Evolutionary conservation across 768 basidiomycete species (phyloP).

Genomic region (Guyanaporus albipodus): DNA sequence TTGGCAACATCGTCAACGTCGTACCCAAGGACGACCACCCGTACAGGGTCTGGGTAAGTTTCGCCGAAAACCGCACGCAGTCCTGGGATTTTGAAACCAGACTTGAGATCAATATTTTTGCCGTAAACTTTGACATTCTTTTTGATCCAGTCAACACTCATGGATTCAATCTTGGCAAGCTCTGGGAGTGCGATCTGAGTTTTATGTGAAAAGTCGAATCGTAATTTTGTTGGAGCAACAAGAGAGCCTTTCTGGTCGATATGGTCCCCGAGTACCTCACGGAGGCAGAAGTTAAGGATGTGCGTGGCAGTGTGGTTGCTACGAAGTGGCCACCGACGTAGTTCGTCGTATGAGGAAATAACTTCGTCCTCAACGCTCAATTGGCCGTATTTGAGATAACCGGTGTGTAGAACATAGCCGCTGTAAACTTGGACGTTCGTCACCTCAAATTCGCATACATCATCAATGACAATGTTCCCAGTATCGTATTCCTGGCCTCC

Average conservation of each 20-base stretch:
- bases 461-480: constrained; percentile 91
- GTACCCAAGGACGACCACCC: constrained; percentile 89
- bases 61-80: constrained; percentile 97
- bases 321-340: constrained; percentile 91
- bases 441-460: constrained; percentile 88
- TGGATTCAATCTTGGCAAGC: constrained; percentile 74
- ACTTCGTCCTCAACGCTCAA: constrained; percentile 78
- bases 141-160: constrained; percentile 87
- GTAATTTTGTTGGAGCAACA: constrained; percentile 91
- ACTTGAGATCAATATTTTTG: constrained; percentile 75
- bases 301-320: constrained; percentile 99
- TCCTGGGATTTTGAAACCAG: constrained; percentile 86
- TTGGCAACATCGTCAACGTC: constrained; percentile 80
- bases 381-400: constrained; percentile 83
- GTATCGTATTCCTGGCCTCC: constrained; percentile 98
- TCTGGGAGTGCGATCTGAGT: constrained; percentile 75
- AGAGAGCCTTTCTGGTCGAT: constrained; percentile 98
- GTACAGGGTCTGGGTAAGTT: constrained; percentile 94
- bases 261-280: constrained; percentile 94
- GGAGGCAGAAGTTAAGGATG: constrained; percentile 90
- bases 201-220: constrained; percentile 99
- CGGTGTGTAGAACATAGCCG: constrained; percentile 94
- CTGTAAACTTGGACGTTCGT: constrained; percentile 91
- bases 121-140: constrained; percentile 86
- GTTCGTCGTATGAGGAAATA: constrained; percentile 90